A percentile compares a stretch with the other conserved stretches of the same genome.
These are phyloP conservation scores for Backusella liffmaniae DNA, from an alignment of 192 early-diverging fungal species.

Conservation along the genomic window DNA sequence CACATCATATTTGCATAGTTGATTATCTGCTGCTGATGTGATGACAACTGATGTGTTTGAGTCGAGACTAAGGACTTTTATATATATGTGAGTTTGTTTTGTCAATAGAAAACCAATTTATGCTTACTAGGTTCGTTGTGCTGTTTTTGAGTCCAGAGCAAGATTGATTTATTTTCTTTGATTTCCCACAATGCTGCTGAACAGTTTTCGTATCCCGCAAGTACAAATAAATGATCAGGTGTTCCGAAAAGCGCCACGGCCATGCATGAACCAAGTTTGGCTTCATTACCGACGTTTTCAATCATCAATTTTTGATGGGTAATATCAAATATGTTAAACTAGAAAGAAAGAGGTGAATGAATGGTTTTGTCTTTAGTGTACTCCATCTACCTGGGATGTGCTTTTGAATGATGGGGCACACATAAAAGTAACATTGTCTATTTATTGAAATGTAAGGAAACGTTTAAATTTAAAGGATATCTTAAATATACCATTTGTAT, in stretches of 20 bases:
- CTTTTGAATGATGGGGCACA: constrained; percentile 25
- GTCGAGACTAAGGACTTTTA: constrained; percentile 19
- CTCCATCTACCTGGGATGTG: constrained; percentile 10
- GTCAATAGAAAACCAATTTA: not conserved
- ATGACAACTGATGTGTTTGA: not conserved
- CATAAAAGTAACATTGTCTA: constrained; percentile 7
- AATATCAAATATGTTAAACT: constrained; percentile 37
- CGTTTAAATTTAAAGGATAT: too few species aligned
- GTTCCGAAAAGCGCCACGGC: constrained; percentile 14
- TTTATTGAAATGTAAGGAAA: too few species aligned
- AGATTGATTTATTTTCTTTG: not conserved
- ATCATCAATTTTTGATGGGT: not conserved
- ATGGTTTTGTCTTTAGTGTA: not conserved
- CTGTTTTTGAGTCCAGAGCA: constrained; percentile 21
- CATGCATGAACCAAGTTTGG: constrained; percentile 26
- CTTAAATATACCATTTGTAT: not conserved
- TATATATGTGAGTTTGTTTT: too few species aligned
- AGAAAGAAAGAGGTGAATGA: not conserved
- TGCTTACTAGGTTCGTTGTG: constrained; percentile 26
- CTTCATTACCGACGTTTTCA: not conserved
- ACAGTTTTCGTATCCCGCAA: constrained; percentile 17
- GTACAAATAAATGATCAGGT: constrained; percentile 3
- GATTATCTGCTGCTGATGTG: constrained; percentile 24
- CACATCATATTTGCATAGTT: constrained; percentile 19
- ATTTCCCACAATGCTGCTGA: constrained; percentile 13